Evolutionary conservation across 805 yeast genomes (phyloP), one percentile per base, ranked within the genome.

Genomic region (Candida dendrica): DNA sequence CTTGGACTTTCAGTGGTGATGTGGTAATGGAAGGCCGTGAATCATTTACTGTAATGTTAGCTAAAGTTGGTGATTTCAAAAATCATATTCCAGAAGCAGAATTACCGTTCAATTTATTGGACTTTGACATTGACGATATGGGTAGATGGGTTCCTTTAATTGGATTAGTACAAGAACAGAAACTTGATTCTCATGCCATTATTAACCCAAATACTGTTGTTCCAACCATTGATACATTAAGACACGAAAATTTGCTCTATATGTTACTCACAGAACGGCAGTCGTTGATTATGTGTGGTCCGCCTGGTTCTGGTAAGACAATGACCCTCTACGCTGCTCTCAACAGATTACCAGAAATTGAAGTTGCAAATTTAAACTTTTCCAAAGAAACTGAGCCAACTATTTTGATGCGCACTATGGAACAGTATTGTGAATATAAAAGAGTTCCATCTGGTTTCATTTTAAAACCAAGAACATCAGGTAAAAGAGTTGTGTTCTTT

Each of bases 231-330:
- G 97, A 89, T 49, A 89, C 96, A 0, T 56, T 71, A 2, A 69
- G 79, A 42, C 85, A 85, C 43, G 91, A 86, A 45, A 56, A 64
- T 1, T 52, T 85, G 10, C 68, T 91, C 2, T 73, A 71, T 42
- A 65, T 79, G 0, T 58, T 84, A 2, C 52, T 90, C 31, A 66
- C 68, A 29, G 75, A 75, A 36, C 81, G 74, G 41, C 64, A 64
- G 33, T 77, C 95, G 0, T 58, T 87, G 15, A 66, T 91, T 22
- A 66, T 91, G 18, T 88, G 96, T 61, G 98, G 98, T 3, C 98
- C 98, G 0, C 97, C 98, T 0, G 98, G 98, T 4, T 84, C 96
- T 0, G 98, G 98, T 44, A 91, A 91, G 57, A 90, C 98, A 0
- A 90, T 91, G 98, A 79, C 90, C 0, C 62, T 91, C 16, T 71